These are phyloP conservation scores for Fusarium mangiferae DNA, from an alignment of 2,329 filamentous ascomycete species.

Conservation along the genomic window DNA sequence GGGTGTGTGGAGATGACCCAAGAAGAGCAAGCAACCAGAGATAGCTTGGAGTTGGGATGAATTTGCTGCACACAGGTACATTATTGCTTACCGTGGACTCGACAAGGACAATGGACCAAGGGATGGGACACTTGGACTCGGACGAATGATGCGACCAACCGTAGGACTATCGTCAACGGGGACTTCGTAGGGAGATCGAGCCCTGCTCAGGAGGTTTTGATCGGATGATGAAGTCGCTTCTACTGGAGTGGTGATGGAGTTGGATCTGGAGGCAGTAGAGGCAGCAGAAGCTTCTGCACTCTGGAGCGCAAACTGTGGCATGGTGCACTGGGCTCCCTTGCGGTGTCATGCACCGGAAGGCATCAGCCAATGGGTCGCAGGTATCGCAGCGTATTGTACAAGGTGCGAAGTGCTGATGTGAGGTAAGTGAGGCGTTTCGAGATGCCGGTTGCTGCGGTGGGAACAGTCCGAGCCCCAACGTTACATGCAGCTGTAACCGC, in stretches of 20 bases:
- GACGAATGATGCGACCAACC: slow-evolving; percentile 51
- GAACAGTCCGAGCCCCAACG: slow-evolving; percentile 39
- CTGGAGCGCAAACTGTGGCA: slow-evolving; percentile 64
- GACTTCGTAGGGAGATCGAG: slow-evolving; percentile 36
- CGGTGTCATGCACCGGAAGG: slow-evolving; percentile 45
- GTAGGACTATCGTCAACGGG: slow-evolving; percentile 58
- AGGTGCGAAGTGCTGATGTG: slow-evolving; percentile 33
- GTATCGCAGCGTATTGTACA: slow-evolving; percentile 6
- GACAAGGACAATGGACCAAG: slow-evolving; percentile 39
- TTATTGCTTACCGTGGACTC: slow-evolving; percentile 43
- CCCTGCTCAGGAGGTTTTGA: slow-evolving; percentile 15
- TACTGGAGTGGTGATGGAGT: slow-evolving; percentile 28
- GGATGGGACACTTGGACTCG: slow-evolving; percentile 34
- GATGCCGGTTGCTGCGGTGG: slow-evolving; percentile 44
- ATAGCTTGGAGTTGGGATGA: slow-evolving; percentile 33
- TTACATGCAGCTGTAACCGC: slow-evolving; percentile 41
- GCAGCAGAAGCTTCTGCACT: slow-evolving; percentile 52
- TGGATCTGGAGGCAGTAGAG: slow-evolving; percentile 25
- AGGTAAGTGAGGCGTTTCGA: slow-evolving; percentile 47
- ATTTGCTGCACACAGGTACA: slow-evolving; percentile 14
- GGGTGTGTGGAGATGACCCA: slow-evolving; percentile 38
- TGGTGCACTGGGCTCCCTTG: slow-evolving; percentile 53
- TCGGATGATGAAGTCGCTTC: slow-evolving; percentile 16
- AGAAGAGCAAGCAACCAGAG: slow-evolving; percentile 16
- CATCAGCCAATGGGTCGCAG: slow-evolving; percentile 43